Percentiles rank a stretch among this genome's conserved stretches.
Conservation (phyloP, 1,284 basidiomycete genomes). For the Malassezia pachydermatis region DNA sequence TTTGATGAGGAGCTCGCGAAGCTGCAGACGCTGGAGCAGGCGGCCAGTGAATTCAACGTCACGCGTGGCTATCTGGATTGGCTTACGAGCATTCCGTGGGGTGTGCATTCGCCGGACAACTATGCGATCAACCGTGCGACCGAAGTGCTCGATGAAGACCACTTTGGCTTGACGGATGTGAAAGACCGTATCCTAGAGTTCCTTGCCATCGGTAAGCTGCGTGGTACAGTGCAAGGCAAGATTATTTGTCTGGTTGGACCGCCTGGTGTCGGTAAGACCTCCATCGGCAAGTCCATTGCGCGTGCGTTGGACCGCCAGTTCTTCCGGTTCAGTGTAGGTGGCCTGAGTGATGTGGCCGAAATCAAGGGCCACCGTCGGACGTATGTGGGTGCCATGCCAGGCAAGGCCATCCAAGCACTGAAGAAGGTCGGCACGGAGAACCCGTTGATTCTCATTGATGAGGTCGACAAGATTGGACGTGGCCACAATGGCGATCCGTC, state of each 20-base stretch:
- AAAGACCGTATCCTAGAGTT: slow-evolving; percentile 97
- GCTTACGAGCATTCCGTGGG: slow-evolving; percentile 83
- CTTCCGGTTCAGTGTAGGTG: slow-evolving; percentile 93
- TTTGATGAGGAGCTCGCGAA: slow-evolving; percentile 95
- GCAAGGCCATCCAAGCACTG: slow-evolving; percentile 93
- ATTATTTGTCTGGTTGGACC: slow-evolving; percentile 94
- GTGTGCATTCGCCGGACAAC: slow-evolving; percentile 85
- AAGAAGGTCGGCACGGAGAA: slow-evolving; percentile 96
- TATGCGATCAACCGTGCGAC: slow-evolving; percentile 77
- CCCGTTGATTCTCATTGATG: slow-evolving; percentile 80
- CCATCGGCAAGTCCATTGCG: slow-evolving; percentile 75
- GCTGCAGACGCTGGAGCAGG: slow-evolving; percentile 73
- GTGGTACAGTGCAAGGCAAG: slow-evolving; percentile 94
- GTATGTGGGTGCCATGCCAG: slow-evolving; percentile 80
- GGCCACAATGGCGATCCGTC: slow-evolving; percentile 89
- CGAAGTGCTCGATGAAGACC: slow-evolving; percentile 82
- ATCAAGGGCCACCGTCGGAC: slow-evolving; percentile 97
- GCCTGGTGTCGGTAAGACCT: slow-evolving; percentile 92
- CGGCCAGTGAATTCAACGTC: slow-evolving; percentile 77
- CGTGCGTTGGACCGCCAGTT: slow-evolving; percentile 74
- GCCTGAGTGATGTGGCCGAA: slow-evolving; percentile 92
- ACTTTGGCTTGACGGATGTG: slow-evolving; percentile 85
- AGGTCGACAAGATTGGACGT: slow-evolving; percentile 96
- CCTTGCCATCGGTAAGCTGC: slow-evolving; percentile 89
- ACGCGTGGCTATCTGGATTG: slow-evolving; percentile 53